Evolutionary conservation across 2,329 filamentous ascomycete species (phyloP), one percentile per base, ranked within the genome.

Genomic region (Dactylellina leptospora): DNA sequence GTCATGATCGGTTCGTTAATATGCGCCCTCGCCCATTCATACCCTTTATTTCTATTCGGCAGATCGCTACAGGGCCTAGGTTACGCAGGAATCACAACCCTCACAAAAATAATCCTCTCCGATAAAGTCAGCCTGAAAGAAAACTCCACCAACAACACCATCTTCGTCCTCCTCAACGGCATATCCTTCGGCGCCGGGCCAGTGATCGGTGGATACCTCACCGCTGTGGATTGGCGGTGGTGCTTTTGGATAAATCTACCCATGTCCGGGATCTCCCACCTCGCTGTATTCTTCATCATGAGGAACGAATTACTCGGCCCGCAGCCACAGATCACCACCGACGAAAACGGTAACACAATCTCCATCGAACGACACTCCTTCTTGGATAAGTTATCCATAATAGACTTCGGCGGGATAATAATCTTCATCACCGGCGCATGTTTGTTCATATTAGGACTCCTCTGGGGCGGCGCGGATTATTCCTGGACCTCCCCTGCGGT

Each of bases 241-340:
- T 87, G 86, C 76, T 90, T 90, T 77, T 86, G 83, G 36, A 83
- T 89, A 59, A 86, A 85, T 71, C 80, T 87, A n/a, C 86, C 86
- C 13, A 81, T 88, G 42, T 82, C 81, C 1, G 80, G 82, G 2
- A 75, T 84, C 18, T 84, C 83, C 4, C 80, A 88, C 33, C 50
- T 84, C n/a, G 68, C 86, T 40, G 81, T 85, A 53, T 85, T 85
- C 75, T 78, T 87, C 59, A 75, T 89, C 30, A 81, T 89, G 28
- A 82, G 86, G 18, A 82, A 84, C 27, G 84, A 88, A 44, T 82
- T 90, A 4, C 81, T 88, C 0, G 84, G 84, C 0, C 82, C 84
- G 1, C 82, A 84, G 60, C 80, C 80, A 4, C 80, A 82, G 40
- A 81, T 81, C 13, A 85, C 82, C 44, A 81, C 82, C 3, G 80